Evolutionary conservation across 148 eudicot species (phyloP), one percentile per base, ranked within the genome.

Genomic region (Camellia japonica): DNA sequence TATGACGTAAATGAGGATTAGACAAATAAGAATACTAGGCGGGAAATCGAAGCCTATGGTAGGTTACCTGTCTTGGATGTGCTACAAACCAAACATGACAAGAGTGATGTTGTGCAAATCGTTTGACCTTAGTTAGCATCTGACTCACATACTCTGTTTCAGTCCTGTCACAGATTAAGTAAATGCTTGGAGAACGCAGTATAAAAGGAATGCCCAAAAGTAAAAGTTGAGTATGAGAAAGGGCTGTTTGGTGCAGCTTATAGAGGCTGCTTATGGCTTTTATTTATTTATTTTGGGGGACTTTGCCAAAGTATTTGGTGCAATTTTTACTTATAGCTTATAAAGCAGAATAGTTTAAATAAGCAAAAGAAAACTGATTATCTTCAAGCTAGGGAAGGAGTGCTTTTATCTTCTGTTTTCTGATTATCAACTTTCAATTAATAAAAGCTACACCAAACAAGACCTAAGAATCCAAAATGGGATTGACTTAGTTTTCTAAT

Each of bases 31-130:
- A 59, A 74, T 60, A 44, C 47, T 2, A 16, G 65, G 12, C 46
- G 76, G 11, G 49, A n/a, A 59, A 68, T 46, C 38, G 49, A 66
- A 47, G 71, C 43, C 60, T 73, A 44, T 47, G 38, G 51, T 38
- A 49, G 54, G 82, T 61, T 76, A 94, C 98, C 97, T 96, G 99
- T 86, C 89, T 90, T 38, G 99, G 99, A 83, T 96, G 99, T 56
- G 99, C 99, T 38, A 96, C 99, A 85, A 96, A 96, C 99, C 99
- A 96, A 86, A 96, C 99, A 85, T 94, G 99, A 80, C 99, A 96
- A 14, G 95, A 84, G 76, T 96, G 98, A 81, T 94, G 98, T 82
- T 96, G 98, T 63, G 99, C 99, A 79, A 96, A 96, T 75, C 99
- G 87, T 80, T 94, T 96, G 44, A 96, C 80, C 88, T 86, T 90